A percentile compares a stretch with the other conserved stretches of the same genome.
phyloP scores from a whole-genome alignment of 2,329 filamentous ascomycete species.

The Trichophyton rubrum region DNA sequence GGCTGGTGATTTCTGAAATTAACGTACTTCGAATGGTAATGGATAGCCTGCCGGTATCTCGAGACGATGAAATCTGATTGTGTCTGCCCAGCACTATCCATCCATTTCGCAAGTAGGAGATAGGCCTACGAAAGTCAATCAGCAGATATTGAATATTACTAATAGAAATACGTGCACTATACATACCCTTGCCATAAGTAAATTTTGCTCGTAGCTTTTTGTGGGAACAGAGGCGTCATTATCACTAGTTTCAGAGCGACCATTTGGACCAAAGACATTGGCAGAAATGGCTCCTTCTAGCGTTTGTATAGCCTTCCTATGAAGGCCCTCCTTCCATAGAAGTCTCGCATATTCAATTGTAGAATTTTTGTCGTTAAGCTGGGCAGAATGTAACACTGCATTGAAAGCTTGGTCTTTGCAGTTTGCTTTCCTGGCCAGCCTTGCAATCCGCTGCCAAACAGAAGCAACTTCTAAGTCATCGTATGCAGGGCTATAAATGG shows the following conservation, averaged over 20 bases:
- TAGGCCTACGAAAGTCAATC: conserved; percentile 46
- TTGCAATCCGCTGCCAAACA: conserved; percentile 73
- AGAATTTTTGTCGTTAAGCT: conserved; percentile 71
- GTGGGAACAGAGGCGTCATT: conserved; percentile 24
- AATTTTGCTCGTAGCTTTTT: conserved; percentile 36
- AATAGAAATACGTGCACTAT: neutral
- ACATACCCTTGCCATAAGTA: conserved; percentile 34
- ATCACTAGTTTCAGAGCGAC: conserved; percentile 26
- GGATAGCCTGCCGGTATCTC: conserved; percentile 65
- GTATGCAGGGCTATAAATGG: conserved; percentile 40
- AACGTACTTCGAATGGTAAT: conserved; percentile 27
- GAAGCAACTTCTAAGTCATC: conserved; percentile 63
- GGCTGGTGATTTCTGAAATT: neutral
- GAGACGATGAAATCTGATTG: conserved; percentile 66
- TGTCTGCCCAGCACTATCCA: conserved; percentile 87
- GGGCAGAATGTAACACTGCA: conserved; percentile 76
- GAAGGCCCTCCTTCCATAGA: conserved; percentile 85
- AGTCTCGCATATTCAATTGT: conserved; percentile 90
- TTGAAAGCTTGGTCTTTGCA: conserved; percentile 83
- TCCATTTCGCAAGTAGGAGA: conserved; percentile 88
- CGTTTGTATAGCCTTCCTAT: conserved; percentile 86
- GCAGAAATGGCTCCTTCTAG: conserved; percentile 74
- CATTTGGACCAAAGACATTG: conserved; percentile 54
- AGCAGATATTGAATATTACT: too few species aligned
- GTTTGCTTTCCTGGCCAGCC: conserved; percentile 73